Evolutionary conservation across 202 grass and related monocot species (phyloP), one percentile per base, ranked within the genome.

Genomic region (Digitaria exilis): DNA sequence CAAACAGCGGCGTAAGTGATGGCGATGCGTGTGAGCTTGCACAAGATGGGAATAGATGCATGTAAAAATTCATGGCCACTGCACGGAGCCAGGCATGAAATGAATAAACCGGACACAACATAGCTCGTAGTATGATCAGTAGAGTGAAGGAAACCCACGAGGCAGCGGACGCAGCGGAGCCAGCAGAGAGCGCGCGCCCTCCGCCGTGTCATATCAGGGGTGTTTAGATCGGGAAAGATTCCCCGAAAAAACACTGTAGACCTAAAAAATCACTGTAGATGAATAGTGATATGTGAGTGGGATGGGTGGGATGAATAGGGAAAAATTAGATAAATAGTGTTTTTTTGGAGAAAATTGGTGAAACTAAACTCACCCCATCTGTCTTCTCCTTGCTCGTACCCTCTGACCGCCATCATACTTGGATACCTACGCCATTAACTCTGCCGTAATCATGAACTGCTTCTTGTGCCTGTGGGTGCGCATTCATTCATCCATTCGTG

Each of bases 391-490:
- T 39, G 37, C 85, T 79, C 71, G 88, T 87, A 89, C 90, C 75
- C 22, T 88, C 75, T 92, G 87, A 89, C 62, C 68, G 73, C 62
- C 68, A 73, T 88, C 92, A 94, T 80, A 86, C 84, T 76, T 89
- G 71, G 82, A 91, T 79, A 91, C 89, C 89, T 87, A 85, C 80
- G 87, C 80, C 84, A 92, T 94, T 92, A 90, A 90, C 70, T 88
- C 49, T 82, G 65, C 73, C 54, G 79, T 87, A 87, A 89, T 93
- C 83, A 89, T 89, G 88, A 82, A 91, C 73, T 93, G 80, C 71
- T 80, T 77, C 80, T 89, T 91, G 78, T 80, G 72, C 83, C 83
- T 93, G 84, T 83, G 72, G 88, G 80, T 93, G 88, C 22, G 88
- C 90, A 96, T 91, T 96, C 90, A 91, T 89, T 5, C 37, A 39